phyloP scores from a whole-genome alignment of 2,329 filamentous ascomycete species.

The Nakataea oryzae region DNA sequence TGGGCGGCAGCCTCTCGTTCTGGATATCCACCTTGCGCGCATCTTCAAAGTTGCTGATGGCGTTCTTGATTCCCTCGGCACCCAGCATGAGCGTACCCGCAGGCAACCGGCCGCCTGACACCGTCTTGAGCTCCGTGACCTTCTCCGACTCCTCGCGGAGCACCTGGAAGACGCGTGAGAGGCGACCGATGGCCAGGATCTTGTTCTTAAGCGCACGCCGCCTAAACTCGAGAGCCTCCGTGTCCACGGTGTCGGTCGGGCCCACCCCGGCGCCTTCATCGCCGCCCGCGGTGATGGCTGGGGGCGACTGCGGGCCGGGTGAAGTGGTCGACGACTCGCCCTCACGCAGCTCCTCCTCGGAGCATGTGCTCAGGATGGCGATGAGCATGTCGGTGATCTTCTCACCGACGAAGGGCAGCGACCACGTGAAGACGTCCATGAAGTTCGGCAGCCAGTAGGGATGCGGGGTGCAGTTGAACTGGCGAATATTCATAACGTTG shows the following conservation, averaged over 20 bases:
- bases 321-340: conserved; percentile 66
- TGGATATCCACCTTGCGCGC: conserved; percentile 93
- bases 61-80: conserved; percentile 96
- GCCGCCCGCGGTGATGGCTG: conserved; percentile 33
- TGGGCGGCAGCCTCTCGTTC: conserved; percentile 89
- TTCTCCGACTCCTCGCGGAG: conserved; percentile 93
- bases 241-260: conserved; percentile 57
- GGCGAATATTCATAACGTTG: conserved; percentile 99
- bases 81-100: conserved; percentile 96
- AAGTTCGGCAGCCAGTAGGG: conserved; percentile 99
- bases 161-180: conserved; percentile 97
- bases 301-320: conserved; percentile 64
- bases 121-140: conserved; percentile 96
- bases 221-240: conserved; percentile 87
- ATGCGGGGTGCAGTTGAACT: conserved; percentile 99
- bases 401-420: conserved; percentile 93
- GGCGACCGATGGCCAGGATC: conserved; percentile 90
- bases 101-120: conserved; percentile 81
- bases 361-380: conserved; percentile 94
- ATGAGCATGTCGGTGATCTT: conserved; percentile 99
- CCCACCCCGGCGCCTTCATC: conserved; percentile 10
- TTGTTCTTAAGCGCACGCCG: conserved; percentile 98
- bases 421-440: conserved; percentile 99
- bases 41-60: conserved; percentile 94
- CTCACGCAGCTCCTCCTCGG: conserved; percentile 94